Percentiles rank a stretch among this genome's conserved stretches.
Evolutionary conservation across 1,139 yeast species (phyloP).

Genomic region (Debaryomyces sp.): DNA sequence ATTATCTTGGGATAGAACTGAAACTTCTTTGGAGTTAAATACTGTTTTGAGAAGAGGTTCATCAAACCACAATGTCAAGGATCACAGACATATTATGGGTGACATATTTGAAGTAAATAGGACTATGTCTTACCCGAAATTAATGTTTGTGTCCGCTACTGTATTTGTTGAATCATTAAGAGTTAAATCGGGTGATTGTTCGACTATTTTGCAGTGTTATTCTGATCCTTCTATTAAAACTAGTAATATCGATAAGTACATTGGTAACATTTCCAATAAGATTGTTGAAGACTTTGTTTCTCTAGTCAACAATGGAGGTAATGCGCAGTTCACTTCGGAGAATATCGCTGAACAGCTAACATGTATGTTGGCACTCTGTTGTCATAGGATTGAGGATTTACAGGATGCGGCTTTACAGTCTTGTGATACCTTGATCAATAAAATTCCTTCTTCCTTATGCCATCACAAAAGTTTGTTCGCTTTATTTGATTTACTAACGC

Average conservation of each 20-base stretch:
- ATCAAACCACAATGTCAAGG: conserved; percentile 76
- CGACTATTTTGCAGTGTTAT: conserved; percentile 71
- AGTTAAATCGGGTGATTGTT: conserved; percentile 79
- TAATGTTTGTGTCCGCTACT: conserved; percentile 87
- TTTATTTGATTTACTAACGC: conserved; percentile 74
- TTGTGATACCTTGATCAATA: conserved; percentile 67
- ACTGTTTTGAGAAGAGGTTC: conserved; percentile 90
- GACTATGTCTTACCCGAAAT: conserved; percentile 71
- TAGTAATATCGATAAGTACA: conserved; percentile 71
- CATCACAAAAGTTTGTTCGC: conserved; percentile 74
- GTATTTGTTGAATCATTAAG: conserved; percentile 77
- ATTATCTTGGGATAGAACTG: conserved; percentile 81
- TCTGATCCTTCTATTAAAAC: conserved; percentile 82
- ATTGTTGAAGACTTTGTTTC: conserved; percentile 60
- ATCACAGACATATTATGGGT: conserved; percentile 65
- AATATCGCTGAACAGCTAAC: conserved; percentile 73
- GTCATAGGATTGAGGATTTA: conserved; percentile 74
- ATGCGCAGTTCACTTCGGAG: conserved; percentile 55
- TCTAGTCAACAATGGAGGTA: conserved; percentile 48
- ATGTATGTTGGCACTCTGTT: conserved; percentile 66
- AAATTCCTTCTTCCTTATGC: conserved; percentile 82
- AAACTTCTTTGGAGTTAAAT: conserved; percentile 88
- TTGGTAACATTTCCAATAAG: conserved; percentile 66
- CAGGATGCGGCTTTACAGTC: conserved; percentile 83
- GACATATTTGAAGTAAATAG: conserved; percentile 53